Evolutionary conservation across 306 rosid genomes (phyloP).

Genomic region (Astragalus glycyphyllos): DNA sequence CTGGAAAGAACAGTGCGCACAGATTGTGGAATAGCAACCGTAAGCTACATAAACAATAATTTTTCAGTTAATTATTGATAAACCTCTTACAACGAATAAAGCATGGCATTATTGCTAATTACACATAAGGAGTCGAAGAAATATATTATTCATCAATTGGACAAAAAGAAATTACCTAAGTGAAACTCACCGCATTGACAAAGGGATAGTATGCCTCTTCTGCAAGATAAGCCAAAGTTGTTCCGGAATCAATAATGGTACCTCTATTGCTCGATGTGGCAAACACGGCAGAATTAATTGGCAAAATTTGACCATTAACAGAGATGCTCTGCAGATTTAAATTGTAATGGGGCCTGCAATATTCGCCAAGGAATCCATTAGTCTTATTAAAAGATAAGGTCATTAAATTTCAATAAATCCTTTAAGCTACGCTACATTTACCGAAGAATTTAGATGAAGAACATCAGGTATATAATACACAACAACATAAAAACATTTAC

Average conservation of each 20-base stretch:
- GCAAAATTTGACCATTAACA: conserved; percentile 67
- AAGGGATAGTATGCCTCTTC: conserved; percentile 72
- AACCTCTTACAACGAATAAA: background rate
- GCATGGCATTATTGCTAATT: conserved; percentile 19
- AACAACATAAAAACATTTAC: background rate
- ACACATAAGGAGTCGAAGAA: conserved; percentile 27
- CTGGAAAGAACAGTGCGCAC: conserved; percentile 57
- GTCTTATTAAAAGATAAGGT: conserved; percentile 14
- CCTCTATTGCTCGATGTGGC: conserved; percentile 75
- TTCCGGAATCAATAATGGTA: conserved; percentile 90
- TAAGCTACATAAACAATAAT: conserved; percentile 55
- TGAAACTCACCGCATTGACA: conserved; percentile 70
- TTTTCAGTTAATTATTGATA: conserved; percentile 24
- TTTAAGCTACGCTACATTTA: background rate
- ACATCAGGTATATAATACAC: background rate
- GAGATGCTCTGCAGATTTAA: conserved; percentile 85
- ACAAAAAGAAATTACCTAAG: conserved; percentile 32
- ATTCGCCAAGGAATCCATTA: conserved; percentile 36
- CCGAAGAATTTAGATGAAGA: background rate
- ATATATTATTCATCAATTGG: conserved; percentile 23
- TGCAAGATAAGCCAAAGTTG: conserved; percentile 93
- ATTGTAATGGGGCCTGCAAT: conserved; percentile 90
- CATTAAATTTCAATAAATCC: background rate
- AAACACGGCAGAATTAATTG: conserved; percentile 66
- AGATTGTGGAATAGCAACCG: conserved; percentile 55